A percentile compares a stretch with the other conserved stretches of the same genome.
phyloP scores from a whole-genome alignment of 2,329 filamentous ascomycete genomes.

The Ceratocystis papillata region DNA sequence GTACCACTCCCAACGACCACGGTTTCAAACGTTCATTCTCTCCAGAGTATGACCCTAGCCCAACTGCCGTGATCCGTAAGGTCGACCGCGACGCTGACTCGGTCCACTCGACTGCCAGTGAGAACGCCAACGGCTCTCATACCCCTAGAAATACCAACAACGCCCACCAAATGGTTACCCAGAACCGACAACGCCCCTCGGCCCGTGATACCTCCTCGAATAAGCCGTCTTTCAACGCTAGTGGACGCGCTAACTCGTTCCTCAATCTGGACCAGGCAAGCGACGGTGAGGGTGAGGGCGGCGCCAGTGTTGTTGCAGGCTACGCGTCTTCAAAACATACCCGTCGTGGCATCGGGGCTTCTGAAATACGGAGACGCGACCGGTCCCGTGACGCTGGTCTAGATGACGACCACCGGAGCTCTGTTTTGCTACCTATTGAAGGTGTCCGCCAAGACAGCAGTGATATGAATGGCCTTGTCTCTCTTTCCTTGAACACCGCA shows the following conservation, averaged over 20 bases:
- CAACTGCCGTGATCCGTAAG: slow-evolving; percentile 59
- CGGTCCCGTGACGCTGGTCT: slow-evolving; percentile 26
- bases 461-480: slow-evolving; percentile 33
- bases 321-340: background rate
- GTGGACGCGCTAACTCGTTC: slow-evolving; percentile 39
- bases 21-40: slow-evolving; percentile 52
- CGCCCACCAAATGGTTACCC: background rate
- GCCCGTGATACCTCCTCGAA: slow-evolving; percentile 32
- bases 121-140: slow-evolving; percentile 12
- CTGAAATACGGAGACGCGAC: slow-evolving; percentile 5
- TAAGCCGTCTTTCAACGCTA: slow-evolving; percentile 29
- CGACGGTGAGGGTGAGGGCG: slow-evolving; percentile 37
- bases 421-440: slow-evolving; percentile 37
- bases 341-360: slow-evolving; percentile 9
- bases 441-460: slow-evolving; percentile 32
- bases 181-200: slow-evolving; percentile 15
- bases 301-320: background rate
- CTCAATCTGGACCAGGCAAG: slow-evolving; percentile 40
- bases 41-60: slow-evolving; percentile 61
- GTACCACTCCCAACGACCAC: slow-evolving; percentile 22
- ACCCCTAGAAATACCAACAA: background rate
- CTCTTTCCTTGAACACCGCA: slow-evolving; percentile 31
- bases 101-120: slow-evolving; percentile 26
- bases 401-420: slow-evolving; percentile 32
- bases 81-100: slow-evolving; percentile 41